Evolutionary conservation across 169 alveolate genomes (phyloP).

Genomic region (Ichthyophthirius multifiliis): DNA sequence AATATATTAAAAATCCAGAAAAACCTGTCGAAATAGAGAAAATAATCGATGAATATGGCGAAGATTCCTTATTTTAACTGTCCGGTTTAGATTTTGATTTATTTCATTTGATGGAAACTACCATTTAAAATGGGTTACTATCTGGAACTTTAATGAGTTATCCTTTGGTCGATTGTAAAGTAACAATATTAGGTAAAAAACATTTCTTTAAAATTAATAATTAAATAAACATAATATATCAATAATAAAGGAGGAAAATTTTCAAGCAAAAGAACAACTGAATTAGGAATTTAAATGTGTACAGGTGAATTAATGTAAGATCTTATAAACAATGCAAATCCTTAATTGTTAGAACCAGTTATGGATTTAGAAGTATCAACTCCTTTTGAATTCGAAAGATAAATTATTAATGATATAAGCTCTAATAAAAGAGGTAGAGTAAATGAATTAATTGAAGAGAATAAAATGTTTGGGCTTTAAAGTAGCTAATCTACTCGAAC

Average conservation of each 20-base stretch:
- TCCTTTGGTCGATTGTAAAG: constrained; percentile 2
- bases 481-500: constrained; percentile 29
- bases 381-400: constrained; percentile 16
- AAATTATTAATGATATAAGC: constrained; percentile 15
- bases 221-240: not conserved
- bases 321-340: constrained; percentile 23
- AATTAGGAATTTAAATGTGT: constrained; percentile 22
- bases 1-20: constrained; percentile 33
- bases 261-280: constrained; percentile 25
- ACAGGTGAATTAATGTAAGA: constrained; percentile 21
- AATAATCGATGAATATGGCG: constrained; percentile 34
- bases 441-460: constrained; percentile 33
- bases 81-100: constrained; percentile 6
- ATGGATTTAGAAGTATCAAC: constrained; percentile 66
- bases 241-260: constrained; percentile 10
- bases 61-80: constrained; percentile 18
- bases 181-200: not conserved
- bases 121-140: constrained; percentile 9
- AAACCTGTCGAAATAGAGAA: constrained; percentile 14
- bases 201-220: not conserved
- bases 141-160: not conserved
- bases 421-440: constrained; percentile 47
- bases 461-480: constrained; percentile 31
- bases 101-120: constrained; percentile 17
- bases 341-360: constrained; percentile 58